These are phyloP conservation scores for Phytophthora vignae DNA, from an alignment of 352 stramenopile species.

Conservation along the genomic window DNA sequence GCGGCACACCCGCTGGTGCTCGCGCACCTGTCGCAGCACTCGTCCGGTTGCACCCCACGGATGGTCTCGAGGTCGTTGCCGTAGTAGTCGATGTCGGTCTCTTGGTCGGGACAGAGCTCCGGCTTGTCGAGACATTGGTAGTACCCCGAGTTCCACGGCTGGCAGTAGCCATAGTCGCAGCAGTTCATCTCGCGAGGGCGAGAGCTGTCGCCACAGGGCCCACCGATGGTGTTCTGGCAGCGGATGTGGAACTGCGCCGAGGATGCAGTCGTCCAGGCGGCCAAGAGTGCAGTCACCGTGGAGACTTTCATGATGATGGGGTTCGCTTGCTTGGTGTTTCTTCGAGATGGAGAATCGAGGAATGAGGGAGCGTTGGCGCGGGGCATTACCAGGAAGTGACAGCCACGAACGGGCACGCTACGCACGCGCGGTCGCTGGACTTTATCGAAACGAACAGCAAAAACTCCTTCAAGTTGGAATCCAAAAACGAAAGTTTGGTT, in stretches of 20 bases:
- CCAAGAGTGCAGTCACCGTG: constrained; percentile 5
- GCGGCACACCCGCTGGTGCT: constrained; percentile 50
- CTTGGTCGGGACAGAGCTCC: constrained; percentile 47
- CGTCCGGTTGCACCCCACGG: constrained; percentile 46
- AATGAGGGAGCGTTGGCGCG: constrained; percentile 2
- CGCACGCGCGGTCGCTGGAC: constrained; percentile 12
- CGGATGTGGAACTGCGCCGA: constrained; percentile 49
- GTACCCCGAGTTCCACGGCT: constrained; percentile 69
- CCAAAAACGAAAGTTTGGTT: background rate
- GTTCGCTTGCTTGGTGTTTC: constrained; percentile 8
- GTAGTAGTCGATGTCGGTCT: constrained; percentile 65
- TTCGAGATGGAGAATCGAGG: constrained; percentile 26
- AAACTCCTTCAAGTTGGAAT: constrained; percentile 22
- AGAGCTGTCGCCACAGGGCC: constrained; percentile 41
- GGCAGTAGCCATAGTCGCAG: constrained; percentile 60
- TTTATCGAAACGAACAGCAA: constrained; percentile 33
- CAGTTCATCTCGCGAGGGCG: constrained; percentile 43
- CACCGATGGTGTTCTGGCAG: constrained; percentile 58
- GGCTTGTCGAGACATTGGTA: constrained; percentile 68
- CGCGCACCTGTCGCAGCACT: constrained; percentile 51
- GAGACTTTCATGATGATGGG: constrained; percentile 23
- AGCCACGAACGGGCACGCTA: constrained; percentile 1
- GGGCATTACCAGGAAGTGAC: background rate
- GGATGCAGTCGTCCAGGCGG: constrained; percentile 12
- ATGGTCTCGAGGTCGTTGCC: constrained; percentile 57